A percentile compares a stretch with the other conserved stretches of the same genome.
phyloP scores from a whole-genome alignment of 2,329 filamentous ascomycete species.

The Penicillium hordei region DNA sequence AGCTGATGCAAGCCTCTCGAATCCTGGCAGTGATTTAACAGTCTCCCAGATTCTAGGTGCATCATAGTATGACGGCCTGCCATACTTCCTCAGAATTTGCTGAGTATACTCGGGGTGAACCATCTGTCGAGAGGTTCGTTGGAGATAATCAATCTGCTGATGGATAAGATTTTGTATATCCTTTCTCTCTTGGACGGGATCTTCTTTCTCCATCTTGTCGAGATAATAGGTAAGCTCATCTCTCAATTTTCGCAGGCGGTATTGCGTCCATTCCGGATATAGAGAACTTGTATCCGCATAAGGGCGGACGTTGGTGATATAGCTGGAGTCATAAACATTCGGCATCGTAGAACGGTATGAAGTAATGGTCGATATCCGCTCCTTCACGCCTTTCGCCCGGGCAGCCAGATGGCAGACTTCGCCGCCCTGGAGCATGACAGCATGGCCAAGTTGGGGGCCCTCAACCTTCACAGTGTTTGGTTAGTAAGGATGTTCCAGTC shows the following conservation, averaged over 20 bases:
- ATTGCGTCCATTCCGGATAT: constrained; percentile 24
- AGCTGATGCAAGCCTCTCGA: constrained; percentile 7
- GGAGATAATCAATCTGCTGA: constrained; percentile 15
- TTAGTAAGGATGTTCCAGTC: not conserved
- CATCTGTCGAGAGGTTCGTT: constrained; percentile 17
- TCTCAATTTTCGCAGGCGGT: constrained; percentile 22
- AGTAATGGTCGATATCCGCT: constrained; percentile 31
- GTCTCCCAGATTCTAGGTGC: constrained; percentile 12
- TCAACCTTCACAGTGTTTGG: constrained; percentile 4
- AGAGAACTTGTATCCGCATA: constrained; percentile 19
- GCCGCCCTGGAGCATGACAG: constrained; percentile 31
- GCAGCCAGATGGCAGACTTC: constrained; percentile 29
- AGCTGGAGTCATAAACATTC: constrained; percentile 23
- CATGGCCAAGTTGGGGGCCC: constrained; percentile 22
- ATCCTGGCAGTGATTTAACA: constrained; percentile 9
- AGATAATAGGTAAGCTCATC: constrained; percentile 14
- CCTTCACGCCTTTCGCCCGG: constrained; percentile 23
- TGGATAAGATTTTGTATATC: constrained; percentile 6
- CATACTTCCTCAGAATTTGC: constrained; percentile 6
- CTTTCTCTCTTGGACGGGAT: not conserved
- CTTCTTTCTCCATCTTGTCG: not conserved
- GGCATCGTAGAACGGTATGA: constrained; percentile 25
- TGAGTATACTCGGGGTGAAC: constrained; percentile 10
- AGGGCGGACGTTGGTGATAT: constrained; percentile 24
- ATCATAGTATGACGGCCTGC: constrained; percentile 15